phyloP scores from a whole-genome alignment of 441 rosid species.

The Croton laevigatus region DNA sequence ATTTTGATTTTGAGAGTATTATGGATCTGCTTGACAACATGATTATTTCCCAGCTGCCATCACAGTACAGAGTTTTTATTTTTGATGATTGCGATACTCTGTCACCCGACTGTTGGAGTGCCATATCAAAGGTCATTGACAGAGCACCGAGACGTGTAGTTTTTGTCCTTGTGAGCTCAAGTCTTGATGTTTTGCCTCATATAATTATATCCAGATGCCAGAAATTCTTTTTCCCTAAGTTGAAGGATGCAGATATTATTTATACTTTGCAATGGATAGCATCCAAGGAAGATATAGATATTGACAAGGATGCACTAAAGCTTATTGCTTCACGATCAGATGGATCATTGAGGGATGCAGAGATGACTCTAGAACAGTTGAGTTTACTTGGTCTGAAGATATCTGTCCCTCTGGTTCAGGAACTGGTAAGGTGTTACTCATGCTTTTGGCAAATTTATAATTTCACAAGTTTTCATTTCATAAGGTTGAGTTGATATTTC shows the following conservation, averaged over 20 bases:
- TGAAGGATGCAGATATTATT: slow-evolving; percentile 88
- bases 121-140: slow-evolving; percentile 79
- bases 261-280: slow-evolving; percentile 80
- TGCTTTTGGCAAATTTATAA: neutral
- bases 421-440: slow-evolving; percentile 54
- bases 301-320: slow-evolving; percentile 86
- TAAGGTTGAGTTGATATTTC: neutral
- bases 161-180: slow-evolving; percentile 82
- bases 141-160: slow-evolving; percentile 85
- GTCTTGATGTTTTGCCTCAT: slow-evolving; percentile 93
- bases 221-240: slow-evolving; percentile 95
- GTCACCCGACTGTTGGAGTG: slow-evolving; percentile 79
- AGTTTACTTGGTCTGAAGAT: slow-evolving; percentile 91
- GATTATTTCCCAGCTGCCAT: slow-evolving; percentile 56
- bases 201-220: slow-evolving; percentile 93
- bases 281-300: slow-evolving; percentile 72
- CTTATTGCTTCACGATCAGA: slow-evolving; percentile 96
- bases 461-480: neutral
- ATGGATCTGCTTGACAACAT: slow-evolving; percentile 65
- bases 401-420: slow-evolving; percentile 87
- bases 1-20: slow-evolving; percentile 65
- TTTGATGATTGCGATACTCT: slow-evolving; percentile 89
- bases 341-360: slow-evolving; percentile 97
- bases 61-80: slow-evolving; percentile 71
- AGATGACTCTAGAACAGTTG: slow-evolving; percentile 96